phyloP scores from a whole-genome alignment of 495 filamentous ascomycete species.

The Aspergillus panamensis region DNA sequence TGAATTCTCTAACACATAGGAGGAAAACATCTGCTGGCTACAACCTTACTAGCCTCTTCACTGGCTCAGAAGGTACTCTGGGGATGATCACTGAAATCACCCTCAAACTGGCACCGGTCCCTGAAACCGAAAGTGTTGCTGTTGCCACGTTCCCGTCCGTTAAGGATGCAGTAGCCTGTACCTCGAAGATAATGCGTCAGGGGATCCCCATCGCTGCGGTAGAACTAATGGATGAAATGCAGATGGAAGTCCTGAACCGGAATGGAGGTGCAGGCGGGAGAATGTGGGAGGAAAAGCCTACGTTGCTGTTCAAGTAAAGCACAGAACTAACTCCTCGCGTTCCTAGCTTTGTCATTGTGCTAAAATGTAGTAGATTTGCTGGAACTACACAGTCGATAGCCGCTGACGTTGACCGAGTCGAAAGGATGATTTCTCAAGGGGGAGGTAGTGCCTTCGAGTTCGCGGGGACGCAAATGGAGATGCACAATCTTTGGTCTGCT shows the following conservation, averaged over 20 bases:
- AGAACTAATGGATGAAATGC: slow-evolving; percentile 81
- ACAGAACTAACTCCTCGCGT: neutral
- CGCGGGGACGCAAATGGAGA: slow-evolving; percentile 60
- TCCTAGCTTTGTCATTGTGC: neutral
- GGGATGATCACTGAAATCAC: slow-evolving; percentile 78
- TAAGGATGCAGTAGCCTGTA: slow-evolving; percentile 69
- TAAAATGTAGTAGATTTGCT: slow-evolving; percentile 53
- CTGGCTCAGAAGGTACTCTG: slow-evolving; percentile 80
- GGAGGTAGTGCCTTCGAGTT: slow-evolving; percentile 71
- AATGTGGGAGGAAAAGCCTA: slow-evolving; percentile 71
- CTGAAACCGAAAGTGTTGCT: slow-evolving; percentile 66
- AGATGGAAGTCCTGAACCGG: slow-evolving; percentile 80
- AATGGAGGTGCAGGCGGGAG: slow-evolving; percentile 66
- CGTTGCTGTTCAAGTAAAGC: slow-evolving; percentile 82
- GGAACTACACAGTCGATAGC: slow-evolving; percentile 67
- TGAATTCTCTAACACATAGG: neutral
- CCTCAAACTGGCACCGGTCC: slow-evolving; percentile 72
- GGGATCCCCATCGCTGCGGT: slow-evolving; percentile 77
- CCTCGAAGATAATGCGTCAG: slow-evolving; percentile 65
- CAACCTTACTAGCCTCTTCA: slow-evolving; percentile 71
- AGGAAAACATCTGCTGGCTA: slow-evolving; percentile 78
- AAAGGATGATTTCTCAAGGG: slow-evolving; percentile 55
- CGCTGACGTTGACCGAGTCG: slow-evolving; percentile 70
- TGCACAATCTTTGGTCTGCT: slow-evolving; percentile 74
- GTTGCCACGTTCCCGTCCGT: slow-evolving; percentile 72